Conservation (phyloP, 2,329 filamentous ascomycete genomes). For the Aspergillus fischeri region DNA sequence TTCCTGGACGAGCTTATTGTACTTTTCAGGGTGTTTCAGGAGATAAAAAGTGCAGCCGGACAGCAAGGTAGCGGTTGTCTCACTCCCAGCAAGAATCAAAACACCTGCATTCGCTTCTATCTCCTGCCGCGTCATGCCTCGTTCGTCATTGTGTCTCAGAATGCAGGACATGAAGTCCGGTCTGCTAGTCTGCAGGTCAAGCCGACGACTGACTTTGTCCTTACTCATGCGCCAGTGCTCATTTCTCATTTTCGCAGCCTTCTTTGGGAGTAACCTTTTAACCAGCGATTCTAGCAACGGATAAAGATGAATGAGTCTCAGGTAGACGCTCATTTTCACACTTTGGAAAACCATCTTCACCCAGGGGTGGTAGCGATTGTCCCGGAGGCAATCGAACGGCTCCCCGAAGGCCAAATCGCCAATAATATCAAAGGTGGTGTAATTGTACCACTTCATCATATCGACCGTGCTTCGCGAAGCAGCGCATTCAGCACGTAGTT, state of each 20-base stretch:
- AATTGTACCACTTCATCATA: slow-evolving; percentile 33
- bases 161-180: slow-evolving; percentile 42
- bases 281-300: slow-evolving; percentile 14
- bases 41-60: slow-evolving; percentile 36
- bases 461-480: slow-evolving; percentile 15
- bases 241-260: slow-evolving; percentile 8
- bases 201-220: slow-evolving; percentile 23
- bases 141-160: slow-evolving; percentile 28
- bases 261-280: slow-evolving; percentile 5
- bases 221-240: slow-evolving; percentile 12
- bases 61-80: slow-evolving; percentile 43
- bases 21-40: slow-evolving; percentile 19
- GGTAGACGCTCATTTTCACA: slow-evolving; percentile 2
- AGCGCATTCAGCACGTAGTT: slow-evolving; percentile 12
- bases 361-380: slow-evolving; percentile 36
- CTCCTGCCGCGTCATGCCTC: slow-evolving; percentile 26
- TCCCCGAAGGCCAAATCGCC: slow-evolving; percentile 41
- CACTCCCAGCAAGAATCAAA: slow-evolving; percentile 43
- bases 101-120: slow-evolving; percentile 36
- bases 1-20: slow-evolving; percentile 13
- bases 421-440: slow-evolving; percentile 39
- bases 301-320: slow-evolving; percentile 9
- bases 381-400: slow-evolving; percentile 36
- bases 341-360: slow-evolving; percentile 31
- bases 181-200: slow-evolving; percentile 20